Evolutionary conservation across 495 filamentous ascomycete genomes (phyloP).

Genomic region (Neurospora sp.): DNA sequence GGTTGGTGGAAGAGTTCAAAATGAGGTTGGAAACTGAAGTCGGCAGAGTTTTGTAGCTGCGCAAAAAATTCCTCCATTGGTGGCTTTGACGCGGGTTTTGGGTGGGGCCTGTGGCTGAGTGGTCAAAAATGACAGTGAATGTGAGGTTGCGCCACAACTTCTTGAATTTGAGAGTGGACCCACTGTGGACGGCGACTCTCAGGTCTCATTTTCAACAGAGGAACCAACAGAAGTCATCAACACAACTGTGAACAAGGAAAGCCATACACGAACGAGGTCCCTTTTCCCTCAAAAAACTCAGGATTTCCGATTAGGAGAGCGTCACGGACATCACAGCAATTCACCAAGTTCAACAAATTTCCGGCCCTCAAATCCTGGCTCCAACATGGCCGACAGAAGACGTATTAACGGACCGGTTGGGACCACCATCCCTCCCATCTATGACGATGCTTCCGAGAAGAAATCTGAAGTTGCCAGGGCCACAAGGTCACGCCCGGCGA

Average conservation of each 20-base stretch:
- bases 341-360: constrained; percentile 2
- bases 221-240: neutral
- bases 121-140: neutral
- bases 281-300: neutral
- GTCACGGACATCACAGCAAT: neutral
- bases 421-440: constrained; percentile 67
- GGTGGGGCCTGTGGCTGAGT: neutral
- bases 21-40: neutral
- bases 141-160: neutral
- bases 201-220: neutral
- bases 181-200: neutral
- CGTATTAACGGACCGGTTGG: constrained; percentile 81
- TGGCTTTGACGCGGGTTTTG: constrained; percentile 6
- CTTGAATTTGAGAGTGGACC: neutral
- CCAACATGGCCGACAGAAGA: constrained; percentile 71
- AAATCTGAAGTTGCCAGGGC: constrained; percentile 37
- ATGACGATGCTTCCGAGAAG: constrained; percentile 33
- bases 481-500: constrained; percentile 31
- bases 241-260: neutral
- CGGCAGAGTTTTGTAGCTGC: neutral
- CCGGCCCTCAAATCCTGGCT: neutral
- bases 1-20: neutral
- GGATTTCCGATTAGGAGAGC: neutral
- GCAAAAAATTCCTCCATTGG: neutral
- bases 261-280: neutral